Evolutionary conservation across 805 yeast species (phyloP), one percentile per base, ranked within the genome.

Genomic region (Cyberlindnera mississippiensis): DNA sequence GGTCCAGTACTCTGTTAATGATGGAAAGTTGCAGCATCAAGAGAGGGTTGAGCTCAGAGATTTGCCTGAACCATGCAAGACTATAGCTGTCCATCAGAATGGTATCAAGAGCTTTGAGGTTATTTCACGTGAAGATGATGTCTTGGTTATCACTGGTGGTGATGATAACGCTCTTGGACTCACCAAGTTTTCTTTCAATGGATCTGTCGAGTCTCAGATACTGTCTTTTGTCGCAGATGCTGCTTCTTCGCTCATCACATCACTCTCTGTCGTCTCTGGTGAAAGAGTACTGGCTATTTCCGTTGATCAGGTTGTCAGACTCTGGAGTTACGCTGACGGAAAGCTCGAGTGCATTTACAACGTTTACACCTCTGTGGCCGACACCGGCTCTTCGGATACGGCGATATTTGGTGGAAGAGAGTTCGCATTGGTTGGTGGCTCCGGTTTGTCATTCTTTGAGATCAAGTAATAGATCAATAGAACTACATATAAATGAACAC

Each of bases 191-290:
- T 44, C 61, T 1, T 37, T 66, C 8, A 52, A 60, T 8, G 45
- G 38, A 0, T 42, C 41, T 44, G 4, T 36, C 35, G 6, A 49
- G 52, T 2, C 75, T 22, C 45, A 49, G 0, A 56, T 66, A 0
- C 41, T 53, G 0, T 53, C 68, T 1, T 71, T 73, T 47, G 61
- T 65, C 4, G 67, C 66, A 9, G 60, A 64, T 20, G 96, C 96
- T 0, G 96, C 96, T 3, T 77, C 96, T 0, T 83, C 96, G 0
- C 85, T 97, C 0, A 79, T 91, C 28, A 88, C 97, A 0, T 76
- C 85, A 0, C 65, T 88, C 2, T 61, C 69, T 1, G 29, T 59
- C 3, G 47, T 71, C 4, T 56, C 62, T 10, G 49, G 54, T 4
- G 55, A 47, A n/a, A 56, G 52, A 33, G 57, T 79, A 9, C 46